These are phyloP conservation scores for Sporisorium sorghi DNA, from an alignment of 1,284 basidiomycete species.

Conservation along the genomic window DNA sequence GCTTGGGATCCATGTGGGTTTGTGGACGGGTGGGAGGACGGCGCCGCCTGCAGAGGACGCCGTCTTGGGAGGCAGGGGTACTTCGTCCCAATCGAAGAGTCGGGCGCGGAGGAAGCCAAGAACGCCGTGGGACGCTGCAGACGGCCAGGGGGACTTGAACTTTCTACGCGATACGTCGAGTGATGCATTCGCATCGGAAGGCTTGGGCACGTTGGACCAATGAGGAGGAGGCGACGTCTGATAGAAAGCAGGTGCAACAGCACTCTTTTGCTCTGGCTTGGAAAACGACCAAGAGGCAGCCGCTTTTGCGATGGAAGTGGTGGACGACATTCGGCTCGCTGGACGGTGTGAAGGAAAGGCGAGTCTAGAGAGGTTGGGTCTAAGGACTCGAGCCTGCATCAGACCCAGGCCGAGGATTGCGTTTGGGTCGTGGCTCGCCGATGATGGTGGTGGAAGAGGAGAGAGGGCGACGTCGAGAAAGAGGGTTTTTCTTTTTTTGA, in stretches of 20 bases:
- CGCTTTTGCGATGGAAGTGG: conserved; percentile 4
- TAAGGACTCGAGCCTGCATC: conserved; percentile 23
- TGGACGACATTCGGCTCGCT: conserved; percentile 40
- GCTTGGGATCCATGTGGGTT: conserved; percentile 34
- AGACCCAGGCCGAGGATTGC: no score
- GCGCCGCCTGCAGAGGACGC: conserved; percentile 19
- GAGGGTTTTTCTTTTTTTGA: background rate
- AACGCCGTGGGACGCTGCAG: conserved; percentile 29
- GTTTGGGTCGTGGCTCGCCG: background rate
- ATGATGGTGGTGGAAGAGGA: conserved; percentile 3
- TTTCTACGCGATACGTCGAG: conserved; percentile 23
- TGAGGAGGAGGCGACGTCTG: conserved; percentile 51
- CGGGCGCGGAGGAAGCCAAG: conserved; percentile 47
- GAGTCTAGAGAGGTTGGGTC: conserved; percentile 9
- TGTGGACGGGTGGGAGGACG: conserved; percentile 37
- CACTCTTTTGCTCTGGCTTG: conserved; percentile 14
- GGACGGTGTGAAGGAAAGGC: background rate
- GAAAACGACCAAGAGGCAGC: conserved; percentile 31
- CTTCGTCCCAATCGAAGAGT: conserved; percentile 59
- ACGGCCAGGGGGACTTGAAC: conserved; percentile 57
- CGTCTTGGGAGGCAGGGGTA: conserved; percentile 37
- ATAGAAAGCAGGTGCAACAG: conserved; percentile 46
- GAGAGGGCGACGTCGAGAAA: background rate
- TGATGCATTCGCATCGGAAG: background rate
- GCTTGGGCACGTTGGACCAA: conserved; percentile 34